Conservation (phyloP, 2,329 filamentous ascomycete genomes). For the Colletotrichum phormii region DNA sequence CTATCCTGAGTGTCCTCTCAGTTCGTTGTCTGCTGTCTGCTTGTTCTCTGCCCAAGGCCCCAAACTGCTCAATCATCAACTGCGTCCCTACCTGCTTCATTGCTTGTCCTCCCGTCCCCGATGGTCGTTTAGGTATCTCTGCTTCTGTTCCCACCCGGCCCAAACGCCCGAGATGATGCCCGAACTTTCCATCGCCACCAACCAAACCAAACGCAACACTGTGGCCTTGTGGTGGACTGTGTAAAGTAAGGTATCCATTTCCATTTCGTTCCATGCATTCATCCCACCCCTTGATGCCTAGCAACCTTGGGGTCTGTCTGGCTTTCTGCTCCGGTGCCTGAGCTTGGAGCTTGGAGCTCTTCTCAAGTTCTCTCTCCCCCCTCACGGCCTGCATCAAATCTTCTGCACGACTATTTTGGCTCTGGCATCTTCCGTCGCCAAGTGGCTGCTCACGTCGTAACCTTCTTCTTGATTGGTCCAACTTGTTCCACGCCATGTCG, state of each 20-base stretch:
- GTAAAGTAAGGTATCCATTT: not conserved
- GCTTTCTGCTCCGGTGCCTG: conserved; percentile 10
- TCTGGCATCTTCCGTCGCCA: conserved; percentile 26
- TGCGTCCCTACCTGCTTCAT: not conserved
- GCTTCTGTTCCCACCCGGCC: conserved; percentile 18
- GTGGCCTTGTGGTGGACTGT: not conserved
- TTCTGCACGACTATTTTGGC: conserved; percentile 2
- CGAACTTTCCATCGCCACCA: conserved; percentile 7
- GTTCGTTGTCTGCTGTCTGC: not conserved
- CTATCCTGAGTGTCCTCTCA: not conserved
- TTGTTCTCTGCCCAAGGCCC: not conserved
- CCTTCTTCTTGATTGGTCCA: conserved; percentile 3
- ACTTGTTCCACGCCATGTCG: not conserved
- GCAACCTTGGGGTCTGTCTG: not conserved
- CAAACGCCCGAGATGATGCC: conserved; percentile 15
- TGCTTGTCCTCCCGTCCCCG: conserved; percentile 2
- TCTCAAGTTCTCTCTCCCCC: conserved; percentile 5
- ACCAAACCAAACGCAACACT: not conserved
- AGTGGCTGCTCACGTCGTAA: conserved; percentile 18
- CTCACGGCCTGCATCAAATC: not conserved
- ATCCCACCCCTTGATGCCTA: not conserved
- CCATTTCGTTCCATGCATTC: conserved; percentile 23
- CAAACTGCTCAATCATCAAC: not conserved
- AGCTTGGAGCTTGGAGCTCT: not conserved
- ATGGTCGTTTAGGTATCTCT: conserved; percentile 19